Evolutionary conservation across 805 yeast genomes (phyloP).

Genomic region (Pichia nanzhaoensis): DNA sequence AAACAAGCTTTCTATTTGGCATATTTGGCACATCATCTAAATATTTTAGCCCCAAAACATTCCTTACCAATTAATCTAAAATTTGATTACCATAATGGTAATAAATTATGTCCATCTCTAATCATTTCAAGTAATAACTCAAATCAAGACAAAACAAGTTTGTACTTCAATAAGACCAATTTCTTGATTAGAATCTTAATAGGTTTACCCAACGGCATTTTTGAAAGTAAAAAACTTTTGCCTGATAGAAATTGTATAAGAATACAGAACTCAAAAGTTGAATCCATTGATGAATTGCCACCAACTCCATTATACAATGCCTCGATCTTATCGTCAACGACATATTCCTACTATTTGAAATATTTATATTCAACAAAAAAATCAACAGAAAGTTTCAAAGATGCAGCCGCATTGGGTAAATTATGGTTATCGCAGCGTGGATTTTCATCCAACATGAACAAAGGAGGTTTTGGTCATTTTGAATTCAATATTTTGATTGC

Average conservation of each 20-base stretch:
- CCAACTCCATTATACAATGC: slow-evolving; percentile 89
- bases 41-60: slow-evolving; percentile 44
- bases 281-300: slow-evolving; percentile 35
- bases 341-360: slow-evolving; percentile 65
- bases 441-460: slow-evolving; percentile 51
- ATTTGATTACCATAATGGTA: slow-evolving; percentile 70
- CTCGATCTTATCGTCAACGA: slow-evolving; percentile 61
- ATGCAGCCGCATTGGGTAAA: slow-evolving; percentile 81
- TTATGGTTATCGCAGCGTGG: slow-evolving; percentile 91
- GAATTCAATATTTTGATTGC: slow-evolving; percentile 82
- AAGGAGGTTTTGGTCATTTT: slow-evolving; percentile 85
- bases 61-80: slow-evolving; percentile 53
- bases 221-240: slow-evolving; percentile 67
- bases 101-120: slow-evolving; percentile 68
- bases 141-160: slow-evolving; percentile 43
- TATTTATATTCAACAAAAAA: slow-evolving; percentile 70
- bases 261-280: slow-evolving; percentile 35
- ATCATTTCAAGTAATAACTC: slow-evolving; percentile 42
- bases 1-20: slow-evolving; percentile 87
- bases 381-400: slow-evolving; percentile 72
- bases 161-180: slow-evolving; percentile 55
- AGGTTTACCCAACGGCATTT: slow-evolving; percentile 63
- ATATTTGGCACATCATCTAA: slow-evolving; percentile 61
- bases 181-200: slow-evolving; percentile 66
- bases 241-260: slow-evolving; percentile 82